Evolutionary conservation across 805 yeast species (phyloP), one percentile per base, ranked within the genome.

Genomic region (Zygotorulaspora chibaensis): DNA sequence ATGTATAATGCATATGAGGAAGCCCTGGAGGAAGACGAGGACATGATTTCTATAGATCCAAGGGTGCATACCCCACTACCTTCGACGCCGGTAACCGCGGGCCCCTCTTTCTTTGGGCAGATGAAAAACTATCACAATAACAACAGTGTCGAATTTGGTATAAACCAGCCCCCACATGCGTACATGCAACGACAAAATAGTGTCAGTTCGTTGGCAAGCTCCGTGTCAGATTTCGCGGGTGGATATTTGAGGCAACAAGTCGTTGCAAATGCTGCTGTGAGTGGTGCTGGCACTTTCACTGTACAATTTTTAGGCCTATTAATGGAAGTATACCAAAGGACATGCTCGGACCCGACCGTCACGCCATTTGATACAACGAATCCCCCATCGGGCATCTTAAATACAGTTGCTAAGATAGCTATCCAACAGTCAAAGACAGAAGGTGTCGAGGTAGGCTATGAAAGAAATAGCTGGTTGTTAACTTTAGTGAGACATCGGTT

Each of bases 371-470:
- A 81, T 51, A 75, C 77, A 13, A 60, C 70, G 35, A 75, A 76
- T 55, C 89, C 88, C 7, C 88, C 89, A 0, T 73, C 82, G 1
- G 88, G 88, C 1, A 73, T 83, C 3, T 70, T 81, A 16, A 79
- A 80, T 35, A 71, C 72, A 43, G 82, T 81, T 0, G 76, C 86
- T 6, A 80, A 79, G 54, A 72, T 76, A 35, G 74, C 83, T 23
- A 64, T 78, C 26, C 67, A 69, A 47, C 48, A 53, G 38, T 71
- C 75, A 0, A 55, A 62, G 26, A 56, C 47, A 3, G 50, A 49
- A 5, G 63, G 60, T 4, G 53, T 71, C 3, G 71, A 67, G 8
- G 61, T 70, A 20, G 76, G 75, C 2, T 56, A 62, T 33, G 73
- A 69, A 37, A 57, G 63, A 27, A 67, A 65, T 47, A 65, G 66